These are phyloP conservation scores for Scedosporium minutisporum DNA, from an alignment of 2,329 filamentous ascomycete species.

Conservation along the genomic window DNA sequence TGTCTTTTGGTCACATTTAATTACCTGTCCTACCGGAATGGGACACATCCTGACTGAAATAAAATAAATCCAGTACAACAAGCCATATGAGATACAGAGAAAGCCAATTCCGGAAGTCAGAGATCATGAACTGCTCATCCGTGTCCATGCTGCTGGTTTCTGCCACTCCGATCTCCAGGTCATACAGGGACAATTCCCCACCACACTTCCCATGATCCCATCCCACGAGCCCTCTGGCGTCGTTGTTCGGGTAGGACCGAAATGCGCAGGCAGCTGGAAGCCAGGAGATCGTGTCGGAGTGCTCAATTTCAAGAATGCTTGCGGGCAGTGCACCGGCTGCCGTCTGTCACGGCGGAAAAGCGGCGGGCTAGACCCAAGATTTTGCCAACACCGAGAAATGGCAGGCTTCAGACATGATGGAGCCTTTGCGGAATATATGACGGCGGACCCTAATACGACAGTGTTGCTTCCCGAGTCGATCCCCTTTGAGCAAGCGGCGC, in stretches of 20 bases:
- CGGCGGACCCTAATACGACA: conserved; percentile 19
- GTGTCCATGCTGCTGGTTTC: conserved; percentile 24
- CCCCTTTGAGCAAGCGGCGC: conserved; percentile 23
- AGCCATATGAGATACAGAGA: conserved; percentile 17
- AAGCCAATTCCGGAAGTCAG: conserved; percentile 14
- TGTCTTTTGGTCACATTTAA: too few relatives aligned
- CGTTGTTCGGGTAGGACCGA: conserved; percentile 17
- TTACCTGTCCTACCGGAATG: not conserved
- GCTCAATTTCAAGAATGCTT: conserved; percentile 24
- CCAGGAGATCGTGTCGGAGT: conserved; percentile 25
- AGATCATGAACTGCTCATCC: conserved; percentile 20
- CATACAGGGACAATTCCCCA: conserved; percentile 20
- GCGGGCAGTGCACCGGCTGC: conserved; percentile 19
- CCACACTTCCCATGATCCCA: conserved; percentile 19
- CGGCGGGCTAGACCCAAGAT: conserved; percentile 17
- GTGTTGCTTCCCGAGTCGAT: conserved; percentile 18
- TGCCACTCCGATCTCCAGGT: conserved; percentile 28
- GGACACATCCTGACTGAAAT: not conserved
- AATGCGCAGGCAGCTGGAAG: conserved; percentile 14
- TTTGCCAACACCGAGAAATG: conserved; percentile 21
- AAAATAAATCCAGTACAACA: conserved; percentile 16
- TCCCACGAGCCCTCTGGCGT: conserved; percentile 27
- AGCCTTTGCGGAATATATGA: conserved; percentile 24
- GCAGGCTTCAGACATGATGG: conserved; percentile 25
- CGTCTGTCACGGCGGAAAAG: conserved; percentile 10